Base-by-base conservation (phyloP, 2,329 filamentous ascomycete species). In the Lachnellula arida region DNA sequence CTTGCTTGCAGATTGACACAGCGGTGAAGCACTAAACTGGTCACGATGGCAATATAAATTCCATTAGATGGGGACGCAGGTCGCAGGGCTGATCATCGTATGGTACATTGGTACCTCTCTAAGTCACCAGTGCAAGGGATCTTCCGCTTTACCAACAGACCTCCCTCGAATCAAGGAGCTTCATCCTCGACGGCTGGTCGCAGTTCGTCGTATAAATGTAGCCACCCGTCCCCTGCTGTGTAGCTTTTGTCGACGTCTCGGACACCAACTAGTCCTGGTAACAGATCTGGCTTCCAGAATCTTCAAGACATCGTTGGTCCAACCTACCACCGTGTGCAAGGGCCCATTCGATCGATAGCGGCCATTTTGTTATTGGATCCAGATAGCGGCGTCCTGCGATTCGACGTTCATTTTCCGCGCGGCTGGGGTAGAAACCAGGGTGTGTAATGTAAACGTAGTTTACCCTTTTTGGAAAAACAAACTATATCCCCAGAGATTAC, bases 211-310 rank as follows among this genome's bases (percentile, higher is more conserved):
- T 64, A 60, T 64, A 60, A 59, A 64, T 66, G 65, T 67, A 63
- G 59, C 58, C 57, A 60, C 54, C 64, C 65, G 65, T 59, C 62
- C 56, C 44, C 63, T 67, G 66, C 65, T 60, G 62, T 61, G 60
- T 58, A 59, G 54, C 61, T 64, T 32, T 57, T 60, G 63, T 67
- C 61, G 61, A 54, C 54, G 46, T 58, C 53, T 57, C 57, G 58
- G 58, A 46, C 46, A 56, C 60, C 55, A 47, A 58, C 55, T 54
- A 55, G 54, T 59, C 49, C 57, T 49, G 59, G 59, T 55, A 63
- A 54, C 54, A 62, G 58, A 63, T 58, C 49, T 46, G 46, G 48
- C 46, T 46, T 46, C 44, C 23, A 46, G 44, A 25, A 46, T 46
- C 12, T 28, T 47, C 61, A 51, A 55, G 60, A 32, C 49, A 61